These are phyloP conservation scores for Monosporozyma solicola DNA, from an alignment of 805 yeast species.

Conservation along the genomic window DNA sequence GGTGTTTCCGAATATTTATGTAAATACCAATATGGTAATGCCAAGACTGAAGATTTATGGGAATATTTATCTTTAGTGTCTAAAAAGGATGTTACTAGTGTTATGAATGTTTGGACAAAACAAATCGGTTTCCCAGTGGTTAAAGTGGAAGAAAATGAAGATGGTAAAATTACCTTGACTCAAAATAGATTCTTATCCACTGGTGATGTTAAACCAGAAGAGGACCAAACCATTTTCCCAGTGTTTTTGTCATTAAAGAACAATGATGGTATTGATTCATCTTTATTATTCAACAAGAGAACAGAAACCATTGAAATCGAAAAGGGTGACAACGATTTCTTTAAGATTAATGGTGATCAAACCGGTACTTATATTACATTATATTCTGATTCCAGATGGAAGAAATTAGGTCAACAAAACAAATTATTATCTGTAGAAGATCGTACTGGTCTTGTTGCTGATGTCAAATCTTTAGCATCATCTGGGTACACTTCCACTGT, in stretches of 20 bases:
- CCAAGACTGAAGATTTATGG: conserved; percentile 71
- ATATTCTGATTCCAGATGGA: conserved; percentile 60
- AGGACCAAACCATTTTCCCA: conserved; percentile 58
- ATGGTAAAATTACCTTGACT: conserved; percentile 42
- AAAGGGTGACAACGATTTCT: conserved; percentile 36
- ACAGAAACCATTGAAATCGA: conserved; percentile 35
- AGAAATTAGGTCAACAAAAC: conserved; percentile 48
- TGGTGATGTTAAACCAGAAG: conserved; percentile 68
- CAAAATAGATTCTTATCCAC: conserved; percentile 69
- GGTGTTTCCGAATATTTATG: conserved; percentile 68
- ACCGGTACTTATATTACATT: conserved; percentile 68
- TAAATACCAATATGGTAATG: conserved; percentile 56
- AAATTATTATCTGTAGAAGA: conserved; percentile 64
- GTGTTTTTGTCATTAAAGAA: conserved; percentile 56
- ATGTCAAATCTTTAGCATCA: conserved; percentile 58
- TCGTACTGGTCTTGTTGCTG: conserved; percentile 73
- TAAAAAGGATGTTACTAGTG: conserved; percentile 47
- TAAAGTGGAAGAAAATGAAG: conserved; percentile 37
- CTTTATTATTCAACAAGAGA: conserved; percentile 45
- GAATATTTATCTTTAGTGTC: conserved; percentile 51
- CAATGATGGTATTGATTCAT: conserved; percentile 50
- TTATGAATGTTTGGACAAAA: conserved; percentile 66
- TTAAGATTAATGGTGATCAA: conserved; percentile 64
- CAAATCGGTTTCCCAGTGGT: conserved; percentile 68
- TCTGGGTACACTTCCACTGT: conserved; percentile 60